Evolutionary conservation across 2,329 filamentous ascomycete species (phyloP).

Genomic region (Nemania diffusa): DNA sequence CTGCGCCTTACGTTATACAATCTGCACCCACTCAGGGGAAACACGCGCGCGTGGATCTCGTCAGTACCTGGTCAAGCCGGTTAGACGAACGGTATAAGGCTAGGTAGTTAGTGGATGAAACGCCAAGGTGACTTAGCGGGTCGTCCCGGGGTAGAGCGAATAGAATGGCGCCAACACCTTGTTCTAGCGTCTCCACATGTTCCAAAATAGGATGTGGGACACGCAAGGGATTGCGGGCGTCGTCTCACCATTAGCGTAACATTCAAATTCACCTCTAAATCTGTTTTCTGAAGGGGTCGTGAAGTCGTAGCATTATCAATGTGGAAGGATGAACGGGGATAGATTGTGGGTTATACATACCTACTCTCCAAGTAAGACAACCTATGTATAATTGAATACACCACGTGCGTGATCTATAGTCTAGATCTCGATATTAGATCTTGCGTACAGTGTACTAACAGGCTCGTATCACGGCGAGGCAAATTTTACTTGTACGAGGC

Average conservation of each 20-base stretch:
- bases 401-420: too few relatives aligned
- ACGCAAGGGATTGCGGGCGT: slow-evolving; percentile 20
- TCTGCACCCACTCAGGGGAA: neutral
- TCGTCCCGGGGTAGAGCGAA: slow-evolving; percentile 27
- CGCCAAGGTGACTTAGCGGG: slow-evolving; percentile 28
- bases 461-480: neutral
- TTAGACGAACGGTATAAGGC: slow-evolving; percentile 7
- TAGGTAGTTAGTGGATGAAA: slow-evolving; percentile 21
- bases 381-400: neutral
- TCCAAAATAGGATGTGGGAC: slow-evolving; percentile 29
- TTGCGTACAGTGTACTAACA: neutral
- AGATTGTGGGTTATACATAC: neutral
- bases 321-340: neutral
- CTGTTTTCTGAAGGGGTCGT: neutral
- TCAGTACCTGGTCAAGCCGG: slow-evolving; percentile 1
- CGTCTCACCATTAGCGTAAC: slow-evolving; percentile 17
- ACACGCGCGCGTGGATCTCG: neutral
- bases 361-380: neutral
- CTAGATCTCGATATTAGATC: too few relatives aligned
- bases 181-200: slow-evolving; percentile 18
- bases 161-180: slow-evolving; percentile 18
- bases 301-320: neutral
- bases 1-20: neutral
- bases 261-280: neutral
- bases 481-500: neutral